Percentiles rank a stretch among this genome's conserved stretches.
Conservation (phyloP, 1,284 basidiomycete species). For the Melanopsichium pennsylvanicum region DNA sequence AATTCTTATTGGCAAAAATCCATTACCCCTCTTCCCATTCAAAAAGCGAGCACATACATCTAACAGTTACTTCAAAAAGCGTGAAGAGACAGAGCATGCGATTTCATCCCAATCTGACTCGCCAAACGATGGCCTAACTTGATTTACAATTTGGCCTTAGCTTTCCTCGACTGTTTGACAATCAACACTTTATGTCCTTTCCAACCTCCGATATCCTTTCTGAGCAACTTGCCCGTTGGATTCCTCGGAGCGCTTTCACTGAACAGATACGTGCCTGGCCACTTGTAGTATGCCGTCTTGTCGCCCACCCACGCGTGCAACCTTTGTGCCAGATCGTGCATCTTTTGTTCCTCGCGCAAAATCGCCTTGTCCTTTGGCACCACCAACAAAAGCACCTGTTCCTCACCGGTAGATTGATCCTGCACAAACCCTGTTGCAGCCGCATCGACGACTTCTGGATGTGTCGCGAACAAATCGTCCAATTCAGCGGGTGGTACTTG, state of each 20-base stretch:
- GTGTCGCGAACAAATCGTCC: slow-evolving; percentile 44
- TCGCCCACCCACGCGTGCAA: slow-evolving; percentile 38
- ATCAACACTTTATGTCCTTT: slow-evolving; percentile 24
- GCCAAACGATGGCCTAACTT: not conserved
- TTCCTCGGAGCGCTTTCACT: slow-evolving; percentile 24
- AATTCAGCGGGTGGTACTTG: slow-evolving; percentile 55
- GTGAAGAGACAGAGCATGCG: too few species aligned
- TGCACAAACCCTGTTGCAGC: slow-evolving; percentile 32
- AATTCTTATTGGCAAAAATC: not conserved
- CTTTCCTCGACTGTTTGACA: slow-evolving; percentile 24
- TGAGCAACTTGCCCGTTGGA: slow-evolving; percentile 40
- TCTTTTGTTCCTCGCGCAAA: slow-evolving; percentile 10
- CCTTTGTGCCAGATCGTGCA: slow-evolving; percentile 22
- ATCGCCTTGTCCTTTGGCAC: slow-evolving; percentile 34
- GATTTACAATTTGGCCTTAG: slow-evolving; percentile 27
- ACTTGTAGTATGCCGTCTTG: slow-evolving; percentile 51
- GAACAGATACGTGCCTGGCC: slow-evolving; percentile 42
- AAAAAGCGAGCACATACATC: too few species aligned
- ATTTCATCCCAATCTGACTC: too few species aligned
- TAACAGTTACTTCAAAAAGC: too few species aligned
- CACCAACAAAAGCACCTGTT: slow-evolving; percentile 35
- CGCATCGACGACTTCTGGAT: slow-evolving; percentile 39
- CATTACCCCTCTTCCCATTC: too few species aligned
- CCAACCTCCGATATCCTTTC: slow-evolving; percentile 35
- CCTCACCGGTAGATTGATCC: slow-evolving; percentile 29